Evolutionary conservation across 768 basidiomycete genomes (phyloP).

Genomic region (Rubroboletus satanas): DNA sequence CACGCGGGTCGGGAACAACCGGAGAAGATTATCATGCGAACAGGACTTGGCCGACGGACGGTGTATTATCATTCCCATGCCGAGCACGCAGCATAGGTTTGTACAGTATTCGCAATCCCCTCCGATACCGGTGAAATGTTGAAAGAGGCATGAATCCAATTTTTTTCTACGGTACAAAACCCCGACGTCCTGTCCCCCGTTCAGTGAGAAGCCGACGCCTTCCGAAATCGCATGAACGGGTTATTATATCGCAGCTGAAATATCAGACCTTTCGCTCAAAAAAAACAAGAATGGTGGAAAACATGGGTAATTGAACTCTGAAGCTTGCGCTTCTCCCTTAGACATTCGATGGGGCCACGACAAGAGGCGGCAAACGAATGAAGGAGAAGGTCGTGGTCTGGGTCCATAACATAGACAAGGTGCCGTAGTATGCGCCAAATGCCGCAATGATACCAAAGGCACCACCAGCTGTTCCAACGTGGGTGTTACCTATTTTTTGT

Average conservation of each 20-base stretch:
- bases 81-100: neutral
- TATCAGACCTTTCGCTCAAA: neutral
- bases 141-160: neutral
- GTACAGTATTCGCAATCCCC: neutral
- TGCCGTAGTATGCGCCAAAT: constrained; percentile 29
- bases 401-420: constrained; percentile 28
- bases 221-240: neutral
- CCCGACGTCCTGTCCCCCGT: neutral
- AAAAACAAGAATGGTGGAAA: neutral
- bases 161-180: neutral
- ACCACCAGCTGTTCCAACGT: constrained; percentile 28
- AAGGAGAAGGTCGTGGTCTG: constrained; percentile 27
- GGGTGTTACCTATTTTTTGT: constrained; percentile 14
- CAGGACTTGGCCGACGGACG: neutral
- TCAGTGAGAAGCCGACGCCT: neutral
- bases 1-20: neutral
- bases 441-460: constrained; percentile 24
- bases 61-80: constrained; percentile 3
- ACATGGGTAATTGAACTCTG: neutral
- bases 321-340: neutral
- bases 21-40: neutral
- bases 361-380: constrained; percentile 24
- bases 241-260: neutral
- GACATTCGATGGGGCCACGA: constrained; percentile 16
- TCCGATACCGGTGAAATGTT: neutral